Conservation (phyloP, 371 early-diverging fungal species). For the Lichtheimia ornata region DNA sequence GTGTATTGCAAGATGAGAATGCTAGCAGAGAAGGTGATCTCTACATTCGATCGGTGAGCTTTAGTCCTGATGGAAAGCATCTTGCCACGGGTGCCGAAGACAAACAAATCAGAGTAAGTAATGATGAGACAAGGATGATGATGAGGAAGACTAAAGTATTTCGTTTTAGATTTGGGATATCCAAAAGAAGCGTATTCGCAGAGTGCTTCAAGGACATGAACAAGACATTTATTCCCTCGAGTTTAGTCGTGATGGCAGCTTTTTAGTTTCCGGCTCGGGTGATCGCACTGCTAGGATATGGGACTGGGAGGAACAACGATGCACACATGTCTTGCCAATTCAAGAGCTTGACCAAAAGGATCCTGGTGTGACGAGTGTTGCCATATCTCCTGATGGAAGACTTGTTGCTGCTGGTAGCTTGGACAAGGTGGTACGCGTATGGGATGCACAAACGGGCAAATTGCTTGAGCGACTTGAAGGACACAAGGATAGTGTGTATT, state of each 20-base stretch:
- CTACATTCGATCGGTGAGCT: slow-evolving; percentile 95
- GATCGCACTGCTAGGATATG: slow-evolving; percentile 90
- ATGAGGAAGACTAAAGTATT: not conserved
- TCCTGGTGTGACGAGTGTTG: slow-evolving; percentile 92
- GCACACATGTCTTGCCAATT: slow-evolving; percentile 70
- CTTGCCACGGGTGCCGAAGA: slow-evolving; percentile 98
- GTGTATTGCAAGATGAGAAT: slow-evolving; percentile 77
- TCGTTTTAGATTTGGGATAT: slow-evolving; percentile 77
- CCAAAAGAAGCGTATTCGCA: slow-evolving; percentile 61
- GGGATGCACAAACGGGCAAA: slow-evolving; percentile 85
- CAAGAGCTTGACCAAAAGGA: slow-evolving; percentile 83
- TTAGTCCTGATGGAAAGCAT: slow-evolving; percentile 89
- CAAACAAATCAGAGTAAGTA: slow-evolving; percentile 82
- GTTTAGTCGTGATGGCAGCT: slow-evolving; percentile 89
- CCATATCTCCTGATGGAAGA: slow-evolving; percentile 80
- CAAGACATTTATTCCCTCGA: slow-evolving; percentile 96
- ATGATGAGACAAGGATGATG: not conserved
- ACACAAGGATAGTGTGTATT: slow-evolving; percentile 94
- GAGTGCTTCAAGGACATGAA: slow-evolving; percentile 84
- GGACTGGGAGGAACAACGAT: slow-evolving; percentile 78
- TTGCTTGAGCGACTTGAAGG: slow-evolving; percentile 89
- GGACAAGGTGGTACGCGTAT: slow-evolving; percentile 89
- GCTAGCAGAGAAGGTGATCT: slow-evolving; percentile 67
- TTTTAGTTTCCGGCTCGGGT: slow-evolving; percentile 92
- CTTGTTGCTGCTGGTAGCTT: slow-evolving; percentile 85